Conservation (phyloP, 139 green algal genomes). For the Mesotaenium endlicherianum region DNA sequence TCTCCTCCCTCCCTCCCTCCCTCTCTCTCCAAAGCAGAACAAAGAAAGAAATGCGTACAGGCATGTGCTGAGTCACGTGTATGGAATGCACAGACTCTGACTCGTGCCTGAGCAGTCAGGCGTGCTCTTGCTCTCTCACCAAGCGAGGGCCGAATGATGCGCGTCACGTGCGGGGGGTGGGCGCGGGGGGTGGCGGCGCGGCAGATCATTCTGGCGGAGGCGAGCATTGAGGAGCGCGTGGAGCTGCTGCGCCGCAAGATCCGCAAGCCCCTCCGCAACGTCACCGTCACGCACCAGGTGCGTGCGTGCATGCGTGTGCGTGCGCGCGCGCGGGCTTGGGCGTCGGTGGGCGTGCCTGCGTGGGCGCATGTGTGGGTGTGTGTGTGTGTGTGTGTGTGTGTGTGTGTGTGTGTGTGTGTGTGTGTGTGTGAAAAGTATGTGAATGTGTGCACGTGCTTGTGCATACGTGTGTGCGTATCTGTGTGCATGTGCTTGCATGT, state of each 20-base stretch:
- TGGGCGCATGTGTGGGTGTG: no score
- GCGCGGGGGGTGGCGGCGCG: neutral
- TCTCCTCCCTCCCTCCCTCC: no score
- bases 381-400: no score
- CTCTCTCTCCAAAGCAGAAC: no score
- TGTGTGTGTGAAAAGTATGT: constrained; percentile 9
- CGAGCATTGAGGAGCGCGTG: constrained; percentile 8
- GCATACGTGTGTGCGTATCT: neutral
- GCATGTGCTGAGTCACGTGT: neutral
- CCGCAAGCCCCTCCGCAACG: neutral
- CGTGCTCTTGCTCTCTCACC: neutral
- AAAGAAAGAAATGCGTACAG: no score
- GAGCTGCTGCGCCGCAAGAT: neutral
- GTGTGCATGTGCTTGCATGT: neutral
- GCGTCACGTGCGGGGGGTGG: neutral
- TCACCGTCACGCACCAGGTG: constrained; percentile 30
- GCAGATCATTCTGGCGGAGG: constrained; percentile 17
- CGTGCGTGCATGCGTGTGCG: neutral
- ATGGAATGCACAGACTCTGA: neutral
- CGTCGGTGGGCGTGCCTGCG: no score
- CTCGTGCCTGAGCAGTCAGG: neutral
- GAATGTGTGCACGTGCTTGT: neutral
- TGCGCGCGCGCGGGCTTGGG: neutral
- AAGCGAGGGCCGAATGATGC: no score
- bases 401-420: constrained; percentile 6